Evolutionary conservation across 768 basidiomycete species (phyloP).

Genomic region (Chalciporus sphaerocephalus): DNA sequence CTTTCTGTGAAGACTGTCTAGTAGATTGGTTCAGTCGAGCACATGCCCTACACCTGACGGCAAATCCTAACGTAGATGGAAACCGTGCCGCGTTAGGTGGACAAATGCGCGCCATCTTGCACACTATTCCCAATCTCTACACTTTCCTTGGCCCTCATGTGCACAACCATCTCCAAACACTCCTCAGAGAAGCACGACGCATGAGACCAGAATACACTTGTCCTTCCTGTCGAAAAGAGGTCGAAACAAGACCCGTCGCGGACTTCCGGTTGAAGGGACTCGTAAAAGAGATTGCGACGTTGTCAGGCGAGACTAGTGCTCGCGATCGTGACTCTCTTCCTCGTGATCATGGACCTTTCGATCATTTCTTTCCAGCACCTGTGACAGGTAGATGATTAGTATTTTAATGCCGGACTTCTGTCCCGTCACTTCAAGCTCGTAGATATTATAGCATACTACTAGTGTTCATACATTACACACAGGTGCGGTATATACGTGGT

Average conservation of each 20-base stretch:
- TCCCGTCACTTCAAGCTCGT: not conserved
- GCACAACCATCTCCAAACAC: constrained; percentile 14
- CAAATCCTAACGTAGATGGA: constrained; percentile 43
- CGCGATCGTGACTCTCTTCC: not conserved
- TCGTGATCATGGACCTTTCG: constrained; percentile 36
- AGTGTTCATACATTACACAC: not conserved
- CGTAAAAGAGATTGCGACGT: constrained; percentile 45
- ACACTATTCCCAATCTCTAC: constrained; percentile 21
- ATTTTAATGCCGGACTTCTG: not conserved
- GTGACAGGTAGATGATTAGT: not conserved
- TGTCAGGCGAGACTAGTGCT: constrained; percentile 47
- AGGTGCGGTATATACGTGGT: not conserved
- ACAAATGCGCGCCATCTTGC: constrained; percentile 18
- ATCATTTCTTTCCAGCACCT: constrained; percentile 39
- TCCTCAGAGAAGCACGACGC: constrained; percentile 24
- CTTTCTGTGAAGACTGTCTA: constrained; percentile 61
- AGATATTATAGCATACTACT: constrained; percentile 1
- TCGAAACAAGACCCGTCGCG: constrained; percentile 51
- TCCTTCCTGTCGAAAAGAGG: constrained; percentile 56
- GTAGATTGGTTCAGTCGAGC: constrained; percentile 49
- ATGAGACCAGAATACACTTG: constrained; percentile 56
- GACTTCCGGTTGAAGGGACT: constrained; percentile 59
- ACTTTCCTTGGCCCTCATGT: constrained; percentile 12
- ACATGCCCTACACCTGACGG: constrained; percentile 44
- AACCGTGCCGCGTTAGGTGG: constrained; percentile 21